These are phyloP conservation scores for Aspergillus neotritici DNA, from an alignment of 2,329 filamentous ascomycete genomes.

Conservation along the genomic window DNA sequence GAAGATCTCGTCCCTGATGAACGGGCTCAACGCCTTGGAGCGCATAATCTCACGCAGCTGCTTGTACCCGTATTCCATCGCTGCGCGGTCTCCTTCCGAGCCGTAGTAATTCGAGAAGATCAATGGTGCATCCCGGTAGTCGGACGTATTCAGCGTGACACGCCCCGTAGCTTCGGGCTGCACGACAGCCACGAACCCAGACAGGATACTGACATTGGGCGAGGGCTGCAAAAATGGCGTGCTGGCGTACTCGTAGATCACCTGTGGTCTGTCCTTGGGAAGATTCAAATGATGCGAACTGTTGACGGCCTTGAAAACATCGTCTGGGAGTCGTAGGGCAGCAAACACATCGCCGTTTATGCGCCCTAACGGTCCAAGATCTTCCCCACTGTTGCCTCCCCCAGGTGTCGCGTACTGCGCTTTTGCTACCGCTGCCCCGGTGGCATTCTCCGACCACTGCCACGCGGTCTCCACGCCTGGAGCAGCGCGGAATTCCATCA, in stretches of 20 bases:
- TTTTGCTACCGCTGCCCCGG: constrained; percentile 9
- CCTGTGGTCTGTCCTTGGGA: not conserved
- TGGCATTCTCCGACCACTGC: not conserved
- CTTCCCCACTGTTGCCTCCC: too few species aligned
- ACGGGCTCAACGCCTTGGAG: not conserved
- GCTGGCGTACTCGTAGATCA: not conserved
- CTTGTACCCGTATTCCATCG: not conserved
- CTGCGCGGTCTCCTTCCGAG: not conserved
- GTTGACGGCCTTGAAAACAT: not conserved
- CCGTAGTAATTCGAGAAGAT: not conserved
- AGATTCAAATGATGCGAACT: not conserved
- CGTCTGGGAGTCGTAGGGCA: not conserved
- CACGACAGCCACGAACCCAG: not conserved
- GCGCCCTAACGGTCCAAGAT: not conserved
- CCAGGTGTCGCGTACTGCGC: constrained; percentile 3
- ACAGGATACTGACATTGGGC: not conserved
- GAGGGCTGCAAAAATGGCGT: not conserved
- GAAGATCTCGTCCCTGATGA: not conserved
- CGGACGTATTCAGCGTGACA: not conserved
- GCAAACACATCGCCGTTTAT: not conserved
- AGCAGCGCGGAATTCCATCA: constrained; percentile 1
- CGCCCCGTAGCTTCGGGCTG: not conserved
- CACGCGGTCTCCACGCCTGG: not conserved
- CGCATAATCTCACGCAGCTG: not conserved
- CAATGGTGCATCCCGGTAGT: not conserved